Conservation (phyloP, 2,329 filamentous ascomycete genomes). For the Celoporthe dispersa region DNA sequence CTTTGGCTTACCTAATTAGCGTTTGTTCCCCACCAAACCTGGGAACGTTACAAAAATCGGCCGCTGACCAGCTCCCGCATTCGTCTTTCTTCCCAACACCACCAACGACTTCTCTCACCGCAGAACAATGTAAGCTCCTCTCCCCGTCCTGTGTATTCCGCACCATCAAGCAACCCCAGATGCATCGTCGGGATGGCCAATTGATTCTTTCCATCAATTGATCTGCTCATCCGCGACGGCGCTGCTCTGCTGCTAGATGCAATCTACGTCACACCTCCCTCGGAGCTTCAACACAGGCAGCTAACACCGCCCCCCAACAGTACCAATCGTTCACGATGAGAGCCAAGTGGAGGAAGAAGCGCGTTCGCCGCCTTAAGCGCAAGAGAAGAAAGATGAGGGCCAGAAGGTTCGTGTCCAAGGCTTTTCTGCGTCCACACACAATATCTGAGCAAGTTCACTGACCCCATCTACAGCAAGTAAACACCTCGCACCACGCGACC, state of each 20-base stretch:
- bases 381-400: conserved; percentile 99
- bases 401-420: conserved; percentile 76
- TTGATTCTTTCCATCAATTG: conserved; percentile 16
- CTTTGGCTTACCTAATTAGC: conserved; percentile 6
- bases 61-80: conserved; percentile 35
- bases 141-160: background rate
- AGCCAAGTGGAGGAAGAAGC: conserved; percentile 99
- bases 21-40: conserved; percentile 15
- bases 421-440: background rate
- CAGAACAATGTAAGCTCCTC: conserved; percentile 43
- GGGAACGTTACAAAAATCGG: conserved; percentile 22
- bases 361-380: conserved; percentile 97
- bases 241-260: conserved; percentile 15
- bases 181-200: conserved; percentile 1
- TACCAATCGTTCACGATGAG: conserved; percentile 65
- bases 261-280: conserved; percentile 22
- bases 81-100: conserved; percentile 45
- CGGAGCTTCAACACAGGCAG: conserved; percentile 15
- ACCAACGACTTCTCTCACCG: conserved; percentile 50
- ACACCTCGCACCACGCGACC: conserved; percentile 63
- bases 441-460: conserved; percentile 35
- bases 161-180: conserved; percentile 3
- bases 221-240: conserved; percentile 5
- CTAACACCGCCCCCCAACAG: conserved; percentile 35
- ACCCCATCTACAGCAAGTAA: conserved; percentile 64